Conservation (phyloP, 805 yeast genomes). For the Metschnikowia baotianmanensis region DNA sequence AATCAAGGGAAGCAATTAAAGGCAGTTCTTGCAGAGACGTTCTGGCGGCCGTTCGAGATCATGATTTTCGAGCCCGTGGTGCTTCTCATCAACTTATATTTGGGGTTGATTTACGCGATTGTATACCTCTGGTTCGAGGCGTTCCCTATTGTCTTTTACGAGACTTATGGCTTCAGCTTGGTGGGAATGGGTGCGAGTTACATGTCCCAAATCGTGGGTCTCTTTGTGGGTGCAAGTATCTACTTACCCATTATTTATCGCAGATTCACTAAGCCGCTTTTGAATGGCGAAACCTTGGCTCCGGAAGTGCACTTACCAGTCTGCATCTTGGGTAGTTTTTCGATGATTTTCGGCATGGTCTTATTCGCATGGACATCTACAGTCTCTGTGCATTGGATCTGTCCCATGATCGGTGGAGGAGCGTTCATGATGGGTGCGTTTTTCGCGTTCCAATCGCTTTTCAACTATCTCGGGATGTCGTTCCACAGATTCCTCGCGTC, state of each 20-base stretch:
- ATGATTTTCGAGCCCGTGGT: conserved; percentile 55
- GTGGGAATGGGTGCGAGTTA: conserved; percentile 49
- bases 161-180: conserved; percentile 44
- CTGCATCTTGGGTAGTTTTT: conserved; percentile 23
- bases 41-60: conserved; percentile 51
- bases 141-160: conserved; percentile 54
- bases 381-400: conserved; percentile 21
- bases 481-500: conserved; percentile 54
- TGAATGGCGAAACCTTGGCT: conserved; percentile 24
- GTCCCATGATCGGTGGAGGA: conserved; percentile 23
- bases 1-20: conserved; percentile 21
- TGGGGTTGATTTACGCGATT: conserved; percentile 51
- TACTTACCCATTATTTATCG: conserved; percentile 27
- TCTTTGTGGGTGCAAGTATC: conserved; percentile 33
- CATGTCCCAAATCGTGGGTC: conserved; percentile 47
- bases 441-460: conserved; percentile 49
- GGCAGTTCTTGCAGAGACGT: conserved; percentile 28
- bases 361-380: conserved; percentile 24
- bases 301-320: conserved; percentile 44
- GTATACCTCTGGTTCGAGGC: conserved; percentile 60
- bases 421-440: conserved; percentile 29
- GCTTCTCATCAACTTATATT: conserved; percentile 49
- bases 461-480: conserved; percentile 48
- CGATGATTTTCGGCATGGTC: conserved; percentile 24
- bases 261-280: conserved; percentile 22